Evolutionary conservation across 805 yeast species (phyloP).

Genomic region (Schwanniomyces occidentalis): DNA sequence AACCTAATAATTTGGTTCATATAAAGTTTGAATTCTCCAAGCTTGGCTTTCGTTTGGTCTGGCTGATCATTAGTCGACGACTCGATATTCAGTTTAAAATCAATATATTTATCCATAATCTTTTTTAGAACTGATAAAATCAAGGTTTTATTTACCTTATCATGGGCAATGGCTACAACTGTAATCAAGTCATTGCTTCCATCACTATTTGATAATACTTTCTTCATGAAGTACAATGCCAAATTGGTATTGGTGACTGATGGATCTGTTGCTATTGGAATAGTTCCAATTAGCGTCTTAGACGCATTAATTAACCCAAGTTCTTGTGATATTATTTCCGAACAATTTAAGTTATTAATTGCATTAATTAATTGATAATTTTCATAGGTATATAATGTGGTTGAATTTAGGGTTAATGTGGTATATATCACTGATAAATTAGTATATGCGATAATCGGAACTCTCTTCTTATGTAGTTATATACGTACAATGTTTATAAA

Average conservation of each 20-base stretch:
- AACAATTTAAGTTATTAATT: constrained; percentile 48
- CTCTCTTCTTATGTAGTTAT: background rate
- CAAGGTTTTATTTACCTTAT: constrained; percentile 44
- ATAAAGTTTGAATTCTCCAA: constrained; percentile 54
- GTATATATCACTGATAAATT: constrained; percentile 41
- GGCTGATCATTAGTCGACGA: constrained; percentile 6
- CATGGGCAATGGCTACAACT: constrained; percentile 48
- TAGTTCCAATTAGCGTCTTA: constrained; percentile 40
- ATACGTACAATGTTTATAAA: constrained; percentile 26
- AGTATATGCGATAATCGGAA: constrained; percentile 8
- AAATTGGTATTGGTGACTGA: constrained; percentile 29
- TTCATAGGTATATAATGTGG: constrained; percentile 60
- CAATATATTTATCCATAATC: constrained; percentile 50
- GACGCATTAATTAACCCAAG: constrained; percentile 54
- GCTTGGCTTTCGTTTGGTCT: constrained; percentile 20
- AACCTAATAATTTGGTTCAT: constrained; percentile 57
- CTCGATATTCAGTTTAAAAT: constrained; percentile 34
- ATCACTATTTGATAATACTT: constrained; percentile 36
- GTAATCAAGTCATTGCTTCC: constrained; percentile 53
- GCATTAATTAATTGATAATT: constrained; percentile 43
- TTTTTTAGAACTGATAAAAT: constrained; percentile 50
- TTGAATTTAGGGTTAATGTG: constrained; percentile 54
- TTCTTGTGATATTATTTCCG: constrained; percentile 55
- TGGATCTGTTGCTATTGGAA: constrained; percentile 26
- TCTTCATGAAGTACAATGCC: constrained; percentile 51